Evolutionary conservation across 495 filamentous ascomycete genomes (phyloP), one percentile per base, ranked within the genome.

Genomic region (Penicillium canescens): DNA sequence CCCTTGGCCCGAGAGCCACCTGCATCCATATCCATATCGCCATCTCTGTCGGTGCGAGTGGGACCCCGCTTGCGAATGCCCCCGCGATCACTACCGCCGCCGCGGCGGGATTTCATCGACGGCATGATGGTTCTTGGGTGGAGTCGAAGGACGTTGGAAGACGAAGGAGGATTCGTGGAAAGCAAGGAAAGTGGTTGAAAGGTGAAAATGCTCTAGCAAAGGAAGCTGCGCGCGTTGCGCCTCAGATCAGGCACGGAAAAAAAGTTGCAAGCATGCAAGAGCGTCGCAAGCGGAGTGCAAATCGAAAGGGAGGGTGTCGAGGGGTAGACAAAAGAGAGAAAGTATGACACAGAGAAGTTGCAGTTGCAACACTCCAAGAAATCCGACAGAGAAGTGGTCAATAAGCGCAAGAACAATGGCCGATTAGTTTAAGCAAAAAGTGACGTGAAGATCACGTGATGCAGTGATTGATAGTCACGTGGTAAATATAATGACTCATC

Each of bases 1-100:
- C 69, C 66, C 35, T 71, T 69, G 42, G 62, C 73, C 54, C 78
- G 63, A 16, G 64, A 63, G 28, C 65, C 64, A 18, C 73, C 68
- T 42, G 68, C 73, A 67, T 85, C 88, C 91, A 94, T 96, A 31
- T 84, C 80, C 36, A 94, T 75, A 70, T 95, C 91, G 12, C 91
- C 91, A 78, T 95, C 91, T 59, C 82, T 82, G 65, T 95, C 91
- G 50, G 82, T 76, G 43, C 82, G 79, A 6, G 70, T 68, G 54
- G 56, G 67, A 53, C 72, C 78, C 47, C 83, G 83, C 77, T 94
- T 95, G 47, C 83, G 79, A 51, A 93, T 89, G 31, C 89, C 88
- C 42, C 87, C 88, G 55, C 85, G 76, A 57, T 71, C 72, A 26
- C 66, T 58, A 49, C 46, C 57, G 42, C 63, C 63, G 4, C 67